Base-by-base conservation (phyloP, 2,329 filamentous ascomycete genomes). In the Daldinia eschscholtzii region DNA sequence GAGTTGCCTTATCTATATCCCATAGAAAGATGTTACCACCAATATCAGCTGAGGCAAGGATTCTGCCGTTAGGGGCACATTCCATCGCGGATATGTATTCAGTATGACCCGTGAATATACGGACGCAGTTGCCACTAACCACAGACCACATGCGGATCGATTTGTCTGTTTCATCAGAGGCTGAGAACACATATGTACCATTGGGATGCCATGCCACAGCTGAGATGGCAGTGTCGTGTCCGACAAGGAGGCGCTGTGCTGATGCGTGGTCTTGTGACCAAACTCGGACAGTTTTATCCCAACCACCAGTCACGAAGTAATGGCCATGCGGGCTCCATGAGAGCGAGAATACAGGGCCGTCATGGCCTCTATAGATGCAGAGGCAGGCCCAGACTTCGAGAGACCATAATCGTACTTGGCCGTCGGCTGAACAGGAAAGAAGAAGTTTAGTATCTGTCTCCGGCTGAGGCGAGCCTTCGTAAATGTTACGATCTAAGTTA, bases 91-190 rank as follows among this genome's bases (percentile, higher is more conserved):
- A 97, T 77, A 98, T 90, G 76, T 93, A 93, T 57, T 96, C 93
- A 0, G 89, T 92, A 77, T 99, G 96, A 0, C 96, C 96, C 0
- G 93, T 94, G 78, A 98, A 97, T 76, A 98, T 89, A 28, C 96
- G 92, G 4, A 98, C 93, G 39, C 94, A 93, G 69, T 91, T 90
- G 30, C 96, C 96, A 7, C 92, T 95, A 10, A 89, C 87, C n/a
- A 98, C 88, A 9, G 94, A 91, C 96, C 96, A 99, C 95, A 99
- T 98, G 33, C 96, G 91, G 37, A 98, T 93, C 0, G 94, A 96
- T 80, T 95, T 95, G 80, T 99, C 89, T 6, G 85, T 88, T 76
- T 90, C 94, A 72, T 92, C 92, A 12, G 93, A 97, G 3, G 92
- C 94, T 0, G 96, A 98, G 80, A 99, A 98, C 50, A 98, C 84